Percentiles rank a stretch among this genome's conserved stretches.
Evolutionary conservation across 2,329 filamentous ascomycete genomes (phyloP).

Genomic region (Mycosphaerella sp.): DNA sequence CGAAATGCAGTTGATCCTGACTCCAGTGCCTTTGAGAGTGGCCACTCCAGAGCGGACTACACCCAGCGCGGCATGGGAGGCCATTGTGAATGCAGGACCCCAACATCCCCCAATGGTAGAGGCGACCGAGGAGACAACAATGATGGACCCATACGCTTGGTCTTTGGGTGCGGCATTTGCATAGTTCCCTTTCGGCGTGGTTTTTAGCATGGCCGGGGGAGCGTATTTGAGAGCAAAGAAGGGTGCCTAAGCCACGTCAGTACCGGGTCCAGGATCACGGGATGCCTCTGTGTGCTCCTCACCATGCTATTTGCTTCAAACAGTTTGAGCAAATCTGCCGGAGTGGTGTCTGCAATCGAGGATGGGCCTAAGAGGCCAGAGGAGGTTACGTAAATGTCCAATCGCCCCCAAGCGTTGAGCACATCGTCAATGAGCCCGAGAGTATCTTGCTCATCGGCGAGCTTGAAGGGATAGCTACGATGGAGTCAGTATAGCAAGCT

Average conservation of each 20-base stretch:
- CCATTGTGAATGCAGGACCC: constrained; percentile 57
- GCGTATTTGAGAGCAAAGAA: constrained; percentile 62
- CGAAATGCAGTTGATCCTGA: constrained; percentile 52
- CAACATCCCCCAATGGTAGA: constrained; percentile 52
- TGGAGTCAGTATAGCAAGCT: no score
- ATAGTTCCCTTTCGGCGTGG: constrained; percentile 49
- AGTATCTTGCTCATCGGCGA: constrained; percentile 55
- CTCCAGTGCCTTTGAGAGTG: constrained; percentile 52
- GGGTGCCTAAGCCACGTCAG: constrained; percentile 38
- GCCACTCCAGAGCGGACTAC: constrained; percentile 55
- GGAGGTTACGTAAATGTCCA: constrained; percentile 56
- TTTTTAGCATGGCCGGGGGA: constrained; percentile 57
- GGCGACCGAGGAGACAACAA: constrained; percentile 55
- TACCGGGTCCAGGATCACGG: no score
- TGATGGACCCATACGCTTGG: constrained; percentile 54
- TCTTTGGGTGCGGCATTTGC: constrained; percentile 56
- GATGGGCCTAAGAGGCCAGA: constrained; percentile 53
- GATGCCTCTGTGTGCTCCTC: not conserved
- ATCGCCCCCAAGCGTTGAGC: constrained; percentile 53
- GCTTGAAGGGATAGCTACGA: constrained; percentile 49
- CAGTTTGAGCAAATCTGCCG: constrained; percentile 50
- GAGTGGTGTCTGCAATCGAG: constrained; percentile 51
- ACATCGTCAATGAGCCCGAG: constrained; percentile 57
- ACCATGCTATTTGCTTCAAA: constrained; percentile 54
- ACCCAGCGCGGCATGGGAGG: constrained; percentile 53